phyloP scores from a whole-genome alignment of 371 early-diverging fungal genomes.

The Mortierella sp. region DNA sequence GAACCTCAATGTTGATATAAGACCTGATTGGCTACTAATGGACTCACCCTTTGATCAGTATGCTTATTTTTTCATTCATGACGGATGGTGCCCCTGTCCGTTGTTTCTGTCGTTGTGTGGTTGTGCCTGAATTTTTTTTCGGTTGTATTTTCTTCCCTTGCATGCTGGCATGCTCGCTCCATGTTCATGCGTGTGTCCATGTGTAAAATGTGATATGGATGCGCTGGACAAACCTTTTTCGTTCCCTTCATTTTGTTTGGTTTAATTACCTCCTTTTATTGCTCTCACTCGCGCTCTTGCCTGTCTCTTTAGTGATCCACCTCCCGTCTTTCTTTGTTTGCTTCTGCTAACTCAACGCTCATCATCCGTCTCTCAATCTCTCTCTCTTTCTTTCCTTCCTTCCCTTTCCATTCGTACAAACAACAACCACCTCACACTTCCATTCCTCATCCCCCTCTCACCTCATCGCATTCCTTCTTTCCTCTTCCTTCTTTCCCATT shows the following conservation, averaged over 20 bases:
- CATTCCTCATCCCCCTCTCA: not conserved
- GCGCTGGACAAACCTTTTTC: not conserved
- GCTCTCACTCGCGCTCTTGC: not conserved
- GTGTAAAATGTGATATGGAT: not conserved
- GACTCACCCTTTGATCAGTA: no score
- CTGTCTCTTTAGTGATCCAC: slow-evolving; percentile 1
- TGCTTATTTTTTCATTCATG: no score
- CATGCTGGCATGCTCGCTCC: no score
- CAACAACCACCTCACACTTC: not conserved
- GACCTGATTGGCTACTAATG: not conserved
- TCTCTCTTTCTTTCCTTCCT: not conserved
- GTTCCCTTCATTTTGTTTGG: not conserved
- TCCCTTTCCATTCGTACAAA: not conserved
- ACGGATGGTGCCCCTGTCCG: not conserved
- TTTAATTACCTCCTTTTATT: not conserved
- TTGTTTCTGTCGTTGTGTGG: not conserved
- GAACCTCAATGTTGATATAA: no score
- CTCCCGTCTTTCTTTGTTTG: not conserved
- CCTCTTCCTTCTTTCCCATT: not conserved
- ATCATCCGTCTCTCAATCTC: no score
- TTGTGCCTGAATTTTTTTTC: not conserved
- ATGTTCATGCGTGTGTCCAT: not conserved
- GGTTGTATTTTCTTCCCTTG: no score
- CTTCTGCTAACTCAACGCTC: not conserved
- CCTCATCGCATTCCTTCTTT: not conserved